Percentiles rank a stretch among this genome's conserved stretches.
phyloP scores from a whole-genome alignment of 768 basidiomycete genomes.

The Leccinum uliginosum region DNA sequence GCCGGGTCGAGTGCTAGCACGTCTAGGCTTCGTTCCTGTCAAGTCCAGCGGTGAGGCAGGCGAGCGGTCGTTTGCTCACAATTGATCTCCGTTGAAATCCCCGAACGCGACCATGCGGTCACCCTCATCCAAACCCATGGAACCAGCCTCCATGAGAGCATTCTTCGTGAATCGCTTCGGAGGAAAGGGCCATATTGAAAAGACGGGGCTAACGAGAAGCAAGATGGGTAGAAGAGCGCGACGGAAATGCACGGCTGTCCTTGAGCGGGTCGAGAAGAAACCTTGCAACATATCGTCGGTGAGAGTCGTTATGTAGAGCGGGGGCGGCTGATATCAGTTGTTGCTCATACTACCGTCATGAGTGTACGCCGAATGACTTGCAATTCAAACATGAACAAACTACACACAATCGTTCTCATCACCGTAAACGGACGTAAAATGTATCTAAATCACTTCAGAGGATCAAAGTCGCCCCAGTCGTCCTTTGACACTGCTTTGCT shows the following conservation, averaged over 20 bases:
- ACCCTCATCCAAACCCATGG: conserved; percentile 69
- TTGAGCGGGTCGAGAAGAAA: background rate
- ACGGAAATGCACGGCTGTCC: background rate
- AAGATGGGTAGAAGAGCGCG: conserved; percentile 13
- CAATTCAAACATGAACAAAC: conserved; percentile 26
- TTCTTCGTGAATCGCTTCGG: conserved; percentile 84
- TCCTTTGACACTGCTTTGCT: conserved; percentile 54
- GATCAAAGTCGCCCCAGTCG: conserved; percentile 83
- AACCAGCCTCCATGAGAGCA: conserved; percentile 72
- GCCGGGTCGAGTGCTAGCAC: conserved; percentile 71
- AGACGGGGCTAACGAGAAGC: conserved; percentile 19
- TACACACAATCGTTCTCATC: background rate
- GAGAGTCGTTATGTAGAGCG: background rate
- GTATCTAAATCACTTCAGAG: conserved; percentile 31
- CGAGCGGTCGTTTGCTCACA: conserved; percentile 47
- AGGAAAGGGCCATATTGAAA: conserved; percentile 75
- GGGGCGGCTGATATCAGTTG: background rate
- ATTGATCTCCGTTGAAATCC: conserved; percentile 95
- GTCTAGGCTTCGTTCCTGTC: conserved; percentile 56
- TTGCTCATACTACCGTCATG: conserved; percentile 5
- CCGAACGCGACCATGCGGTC: conserved; percentile 84
- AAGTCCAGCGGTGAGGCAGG: background rate
- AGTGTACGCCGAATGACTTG: background rate
- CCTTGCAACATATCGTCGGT: conserved; percentile 9
- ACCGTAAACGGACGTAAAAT: background rate